Base-by-base conservation (phyloP, 179 eudicot species). In the Gypsophila paniculata region DNA sequence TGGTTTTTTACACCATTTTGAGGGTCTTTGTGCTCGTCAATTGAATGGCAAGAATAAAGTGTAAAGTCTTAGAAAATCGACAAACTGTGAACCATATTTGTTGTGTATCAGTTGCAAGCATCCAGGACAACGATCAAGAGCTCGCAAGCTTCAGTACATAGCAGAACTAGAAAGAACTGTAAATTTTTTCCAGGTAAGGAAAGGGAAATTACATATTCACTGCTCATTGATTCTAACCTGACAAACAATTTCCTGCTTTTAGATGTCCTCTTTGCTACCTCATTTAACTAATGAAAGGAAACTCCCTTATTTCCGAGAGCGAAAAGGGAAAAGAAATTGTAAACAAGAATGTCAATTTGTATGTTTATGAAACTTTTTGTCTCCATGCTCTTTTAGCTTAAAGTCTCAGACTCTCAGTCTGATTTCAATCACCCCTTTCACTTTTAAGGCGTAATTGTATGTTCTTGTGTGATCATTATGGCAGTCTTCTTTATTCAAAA, bases 61-160 rank as follows among this genome's bases (percentile, higher is more conserved):
- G 1, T 1, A 48, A 19, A 62, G 15, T 51, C 55, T 10, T 29
- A 22, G 7, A 29, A n/a, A 13, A 9, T 22, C 59, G 42, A 59
- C 25, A 29, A 13, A 25, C 3, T 53, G 29, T 63, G 53, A 15
- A 39, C 26, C 23, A 25, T 42, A 7, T 42, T 48, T 75, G 62
- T 25, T 38, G 38, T 61, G 14, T 7, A 52, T 71, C 61, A 39
- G 46, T 65, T 44, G 26, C 79, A 88, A 90, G 80, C 87, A 86
- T 68, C 82, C 90, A 44, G 89, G 88, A 53, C 92, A 86, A 74
- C 79, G 90, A 23, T 86, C 90, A 73, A 83, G 92, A 74, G 87
- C 83, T 53, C 83, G 90, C 14, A 88, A 88, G 72, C 86, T 88
- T 68, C 90, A 88, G 73, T 84, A 88, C 71, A 88, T 88, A 60